Evolutionary conservation across 2,329 filamentous ascomycete species (phyloP), one percentile per base, ranked within the genome.

Genomic region (Graphilbum ipis-grandicollis): DNA sequence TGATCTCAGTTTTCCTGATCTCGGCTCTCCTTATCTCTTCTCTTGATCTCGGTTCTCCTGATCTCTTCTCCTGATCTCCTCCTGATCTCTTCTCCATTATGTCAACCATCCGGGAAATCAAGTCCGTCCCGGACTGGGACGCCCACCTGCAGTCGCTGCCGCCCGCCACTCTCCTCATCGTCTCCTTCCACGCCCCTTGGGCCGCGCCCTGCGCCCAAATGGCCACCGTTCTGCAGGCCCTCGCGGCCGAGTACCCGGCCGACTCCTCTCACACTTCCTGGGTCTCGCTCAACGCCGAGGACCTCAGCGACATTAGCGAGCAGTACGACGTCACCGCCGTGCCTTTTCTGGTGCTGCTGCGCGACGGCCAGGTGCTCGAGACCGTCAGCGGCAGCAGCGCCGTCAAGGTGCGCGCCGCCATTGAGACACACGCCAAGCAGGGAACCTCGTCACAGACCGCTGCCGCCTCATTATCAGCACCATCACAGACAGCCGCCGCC

Each of bases 151-250:
- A 66, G 43, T 66, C 72, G 31, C 66, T 86, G 13, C 71, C 81
- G 10, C 52, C 77, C 2, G 69, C 75, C 14, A 73, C 80, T 14
- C 72, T 94, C 41, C 67, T 88, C 44, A 68, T 94, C 51, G 73
- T 93, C 52, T 94, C 86, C 55, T 98, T 98, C 66, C 81, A 96
- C 56, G 85, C 90, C 17, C 81, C 86, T 46, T 98, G 90, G 90
- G 90, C 90, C 22, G 85, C 85, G 41, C 90, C 90, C 33, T 96
- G 90, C 65, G 76, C 81, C 44, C 85, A 94, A 60, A 96, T 96
- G 86, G 74, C 72, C 47, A 80, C 76, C 35, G 80, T 96, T 48
- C 73, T 98, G 45, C 68, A 72, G 52, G 79, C 84, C 18, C 80
- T 98, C 46, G 86, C 88, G 45, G 74, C 75, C 51, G 84, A 86